Conservation (phyloP, 2,329 filamentous ascomycete genomes). For the Sporothrix globosa region DNA sequence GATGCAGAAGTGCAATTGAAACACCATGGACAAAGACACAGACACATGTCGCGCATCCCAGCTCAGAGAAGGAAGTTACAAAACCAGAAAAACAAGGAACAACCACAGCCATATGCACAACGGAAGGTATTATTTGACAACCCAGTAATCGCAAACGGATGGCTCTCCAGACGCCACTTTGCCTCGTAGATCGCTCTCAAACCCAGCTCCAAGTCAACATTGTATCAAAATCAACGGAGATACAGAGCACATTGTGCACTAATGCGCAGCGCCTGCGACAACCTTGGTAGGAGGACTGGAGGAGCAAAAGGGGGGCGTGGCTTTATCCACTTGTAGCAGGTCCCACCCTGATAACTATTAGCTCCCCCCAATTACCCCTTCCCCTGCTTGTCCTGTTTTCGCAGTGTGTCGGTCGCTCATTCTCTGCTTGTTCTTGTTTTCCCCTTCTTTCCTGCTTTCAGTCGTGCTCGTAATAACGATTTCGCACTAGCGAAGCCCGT, state of each 20-base stretch:
- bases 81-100: slow-evolving; percentile 9
- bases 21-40: neutral
- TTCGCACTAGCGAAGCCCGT: slow-evolving; percentile 20
- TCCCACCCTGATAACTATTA: slow-evolving; percentile 28
- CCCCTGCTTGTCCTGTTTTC: slow-evolving; percentile 29
- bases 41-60: neutral
- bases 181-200: neutral
- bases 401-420: slow-evolving; percentile 27
- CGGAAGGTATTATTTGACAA: neutral
- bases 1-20: neutral
- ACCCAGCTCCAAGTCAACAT: neutral
- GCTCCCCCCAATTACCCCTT: slow-evolving; percentile 32
- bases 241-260: neutral
- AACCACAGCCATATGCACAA: neutral
- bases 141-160: neutral
- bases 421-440: slow-evolving; percentile 16
- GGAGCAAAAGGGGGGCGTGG: slow-evolving; percentile 26
- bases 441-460: slow-evolving; percentile 29
- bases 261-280: neutral
- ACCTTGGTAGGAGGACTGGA: neutral
- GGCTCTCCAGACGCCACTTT: neutral
- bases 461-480: slow-evolving; percentile 27
- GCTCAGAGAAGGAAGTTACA: neutral
- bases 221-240: slow-evolving; percentile 1
- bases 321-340: slow-evolving; percentile 27